Evolutionary conservation across 805 yeast genomes (phyloP).

Genomic region (Scheffersomyces ergatensis): DNA sequence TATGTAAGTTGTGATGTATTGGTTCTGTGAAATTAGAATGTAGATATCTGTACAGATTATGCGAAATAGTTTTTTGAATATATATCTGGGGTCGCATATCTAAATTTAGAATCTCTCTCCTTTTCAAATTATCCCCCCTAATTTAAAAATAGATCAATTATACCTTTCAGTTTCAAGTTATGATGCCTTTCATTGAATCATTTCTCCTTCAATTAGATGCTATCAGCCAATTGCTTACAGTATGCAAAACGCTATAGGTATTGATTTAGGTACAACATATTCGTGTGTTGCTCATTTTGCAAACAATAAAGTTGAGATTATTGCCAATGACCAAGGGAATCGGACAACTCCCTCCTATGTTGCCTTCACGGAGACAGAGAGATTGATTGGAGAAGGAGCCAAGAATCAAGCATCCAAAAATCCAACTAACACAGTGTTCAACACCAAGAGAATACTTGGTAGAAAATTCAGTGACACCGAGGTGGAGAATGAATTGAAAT

Average conservation of each 20-base stretch:
- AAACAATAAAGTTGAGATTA: slow-evolving; percentile 85
- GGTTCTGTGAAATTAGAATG: no score
- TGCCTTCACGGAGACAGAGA: slow-evolving; percentile 90
- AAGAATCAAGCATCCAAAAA: slow-evolving; percentile 97
- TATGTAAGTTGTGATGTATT: no score
- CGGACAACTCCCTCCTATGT: slow-evolving; percentile 96
- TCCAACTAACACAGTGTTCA: slow-evolving; percentile 88
- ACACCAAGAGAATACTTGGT: slow-evolving; percentile 91
- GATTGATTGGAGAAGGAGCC: slow-evolving; percentile 95
- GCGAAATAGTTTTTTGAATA: no score
- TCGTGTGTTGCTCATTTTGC: slow-evolving; percentile 77
- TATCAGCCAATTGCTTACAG: no score
- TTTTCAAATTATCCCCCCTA: no score
- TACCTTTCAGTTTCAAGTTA: no score
- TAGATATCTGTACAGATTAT: no score
- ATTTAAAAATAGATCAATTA: no score
- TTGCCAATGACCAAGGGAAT: slow-evolving; percentile 97
- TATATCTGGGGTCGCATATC: no score
- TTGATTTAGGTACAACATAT: slow-evolving; percentile 79
- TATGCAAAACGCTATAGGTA: not conserved
- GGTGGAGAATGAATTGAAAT: slow-evolving; percentile 75
- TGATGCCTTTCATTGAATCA: no score
- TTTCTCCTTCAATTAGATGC: no score
- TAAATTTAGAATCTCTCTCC: no score
- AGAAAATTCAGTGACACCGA: slow-evolving; percentile 72